Base-by-base conservation (phyloP, 2,329 filamentous ascomycete genomes). In the Nemania sp. region DNA sequence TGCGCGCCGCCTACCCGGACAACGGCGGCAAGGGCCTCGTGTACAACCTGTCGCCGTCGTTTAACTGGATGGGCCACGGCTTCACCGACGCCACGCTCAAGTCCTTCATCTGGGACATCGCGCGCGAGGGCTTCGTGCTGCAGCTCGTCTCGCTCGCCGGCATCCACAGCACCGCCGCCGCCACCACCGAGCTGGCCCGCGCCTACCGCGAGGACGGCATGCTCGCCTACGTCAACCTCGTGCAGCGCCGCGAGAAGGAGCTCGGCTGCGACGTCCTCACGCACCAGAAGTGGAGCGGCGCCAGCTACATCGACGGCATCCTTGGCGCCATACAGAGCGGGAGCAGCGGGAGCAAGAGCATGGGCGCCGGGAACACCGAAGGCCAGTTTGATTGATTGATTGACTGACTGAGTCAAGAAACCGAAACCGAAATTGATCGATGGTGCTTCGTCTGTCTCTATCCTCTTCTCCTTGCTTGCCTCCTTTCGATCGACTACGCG, bases 11-110 rank as follows among this genome's bases (percentile, higher is more conserved):
- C 3, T 81, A 86, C 69, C 91, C 92, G 0, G 87, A 86, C 62
- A 98, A 98, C 83, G 90, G 91, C 37, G 87, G 86, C 62, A 98
- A 98, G 83, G 90, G 91, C 37, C 84, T 99, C 21, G 94, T 98
- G 0, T 99, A 99, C 80, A 99, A 99, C 79, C 84, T 99, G 1
- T 93, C 89, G 4, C 95, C 95, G 1, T 96, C 91, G 9, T 99
- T 99, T 84, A 98, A 99, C 82, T 99, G 95, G 95, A 95, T 96
- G 87, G 87, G 87, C 11, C 93, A 98, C 74, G 95, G 94, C 32
- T 99, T 98, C 78, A 89, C 85, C 2, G 87, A 92, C 65, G 87
- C 87, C 63, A 89, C 89, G 5, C 83, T 99, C 57, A 92, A 90
- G 78, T 92, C 86, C 5, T 99, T 99, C 76, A 90, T 99, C 69